Conservation (phyloP, 805 yeast genomes). For the Starmerella lactis-condensi region DNA sequence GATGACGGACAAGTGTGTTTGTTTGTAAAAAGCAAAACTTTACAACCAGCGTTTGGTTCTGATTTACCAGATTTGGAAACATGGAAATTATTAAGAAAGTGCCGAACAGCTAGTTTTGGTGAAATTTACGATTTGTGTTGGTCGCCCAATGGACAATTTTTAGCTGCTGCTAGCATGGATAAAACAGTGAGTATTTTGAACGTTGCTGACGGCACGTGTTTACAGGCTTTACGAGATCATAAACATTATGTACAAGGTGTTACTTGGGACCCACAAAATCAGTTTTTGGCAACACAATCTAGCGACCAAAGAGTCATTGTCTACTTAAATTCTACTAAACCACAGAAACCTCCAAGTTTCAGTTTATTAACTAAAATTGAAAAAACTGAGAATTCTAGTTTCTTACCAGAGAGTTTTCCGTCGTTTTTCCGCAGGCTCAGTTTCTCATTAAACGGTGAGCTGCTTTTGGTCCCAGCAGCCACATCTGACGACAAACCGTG, state of each 20-base stretch:
- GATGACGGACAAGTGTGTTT: conserved; percentile 81
- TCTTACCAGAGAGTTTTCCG: conserved; percentile 67
- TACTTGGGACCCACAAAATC: conserved; percentile 77
- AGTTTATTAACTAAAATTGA: background rate
- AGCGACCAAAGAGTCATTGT: conserved; percentile 72
- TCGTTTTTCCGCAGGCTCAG: conserved; percentile 75
- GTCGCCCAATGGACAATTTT: conserved; percentile 66
- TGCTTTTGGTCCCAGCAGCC: conserved; percentile 53
- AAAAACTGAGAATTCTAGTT: conserved; percentile 10
- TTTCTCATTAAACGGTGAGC: conserved; percentile 78
- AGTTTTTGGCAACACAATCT: conserved; percentile 66
- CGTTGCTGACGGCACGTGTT: conserved; percentile 36
- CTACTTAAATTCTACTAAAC: conserved; percentile 23
- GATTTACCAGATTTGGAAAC: conserved; percentile 40
- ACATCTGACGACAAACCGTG: conserved; percentile 30
- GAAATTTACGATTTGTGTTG: conserved; percentile 85
- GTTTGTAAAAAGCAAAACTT: conserved; percentile 35
- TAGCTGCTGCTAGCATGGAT: conserved; percentile 87
- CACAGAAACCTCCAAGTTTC: background rate
- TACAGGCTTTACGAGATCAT: conserved; percentile 51
- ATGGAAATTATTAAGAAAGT: conserved; percentile 42
- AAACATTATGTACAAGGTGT: conserved; percentile 89
- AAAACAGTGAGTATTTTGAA: conserved; percentile 55
- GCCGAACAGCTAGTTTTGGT: conserved; percentile 31
- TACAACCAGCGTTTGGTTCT: conserved; percentile 32